These are phyloP conservation scores for Vigna trinervia DNA, from an alignment of 306 rosid genomes.

Conservation along the genomic window DNA sequence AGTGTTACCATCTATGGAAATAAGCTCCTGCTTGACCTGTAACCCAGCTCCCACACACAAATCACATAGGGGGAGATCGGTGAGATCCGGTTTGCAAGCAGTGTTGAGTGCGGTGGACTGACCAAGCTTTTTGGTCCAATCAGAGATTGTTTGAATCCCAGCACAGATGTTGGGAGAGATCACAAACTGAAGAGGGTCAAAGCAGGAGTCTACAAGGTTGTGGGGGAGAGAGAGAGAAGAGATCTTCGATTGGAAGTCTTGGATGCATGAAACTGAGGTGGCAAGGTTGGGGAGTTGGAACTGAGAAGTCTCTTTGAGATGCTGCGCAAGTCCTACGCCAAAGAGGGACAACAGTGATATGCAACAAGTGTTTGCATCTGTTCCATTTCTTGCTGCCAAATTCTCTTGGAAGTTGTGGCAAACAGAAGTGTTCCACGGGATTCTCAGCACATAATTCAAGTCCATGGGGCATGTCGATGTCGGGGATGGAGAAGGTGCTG, in stretches of 20 bases:
- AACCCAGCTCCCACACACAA: constrained; percentile 66
- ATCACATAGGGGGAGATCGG: constrained; percentile 63
- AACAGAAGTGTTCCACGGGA: constrained; percentile 73
- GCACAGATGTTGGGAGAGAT: constrained; percentile 67
- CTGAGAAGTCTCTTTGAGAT: constrained; percentile 70
- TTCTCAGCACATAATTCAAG: constrained; percentile 63
- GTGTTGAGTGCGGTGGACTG: constrained; percentile 49
- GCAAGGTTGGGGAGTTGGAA: constrained; percentile 66
- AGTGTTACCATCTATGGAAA: constrained; percentile 63
- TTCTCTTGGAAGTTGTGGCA: constrained; percentile 52
- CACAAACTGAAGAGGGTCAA: constrained; percentile 71
- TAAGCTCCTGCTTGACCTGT: constrained; percentile 46
- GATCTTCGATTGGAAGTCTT: constrained; percentile 68
- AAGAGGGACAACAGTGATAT: constrained; percentile 61
- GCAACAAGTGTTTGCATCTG: constrained; percentile 54
- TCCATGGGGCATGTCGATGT: constrained; percentile 72
- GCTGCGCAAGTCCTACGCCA: constrained; percentile 66
- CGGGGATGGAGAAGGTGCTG: constrained; percentile 42
- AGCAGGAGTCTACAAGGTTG: constrained; percentile 53
- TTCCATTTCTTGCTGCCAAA: constrained; percentile 22
- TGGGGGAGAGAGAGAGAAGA: constrained; percentile 53
- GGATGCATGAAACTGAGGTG: constrained; percentile 69
- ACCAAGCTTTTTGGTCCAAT: constrained; percentile 69
- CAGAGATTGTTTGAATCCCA: constrained; percentile 51
- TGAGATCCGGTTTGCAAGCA: constrained; percentile 68